Conservation (phyloP, 2,329 filamentous ascomycete genomes). For the Xylaria arbuscula region DNA sequence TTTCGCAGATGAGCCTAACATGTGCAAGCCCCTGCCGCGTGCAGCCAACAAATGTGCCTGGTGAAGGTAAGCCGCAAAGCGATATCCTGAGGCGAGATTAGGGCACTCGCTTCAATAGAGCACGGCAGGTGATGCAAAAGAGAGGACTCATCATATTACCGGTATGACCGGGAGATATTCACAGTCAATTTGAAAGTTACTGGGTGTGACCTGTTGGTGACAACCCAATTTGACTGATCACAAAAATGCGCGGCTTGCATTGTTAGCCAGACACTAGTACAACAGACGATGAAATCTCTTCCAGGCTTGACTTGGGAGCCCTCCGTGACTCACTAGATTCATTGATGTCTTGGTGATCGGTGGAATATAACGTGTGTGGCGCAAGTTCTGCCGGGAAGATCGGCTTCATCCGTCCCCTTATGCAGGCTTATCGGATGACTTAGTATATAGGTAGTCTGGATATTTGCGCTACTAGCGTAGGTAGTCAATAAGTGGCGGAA, state of each 20-base stretch:
- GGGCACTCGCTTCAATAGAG: slow-evolving; percentile 2
- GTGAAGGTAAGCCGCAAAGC: background rate
- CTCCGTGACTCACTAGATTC: background rate
- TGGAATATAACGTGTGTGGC: slow-evolving; percentile 21
- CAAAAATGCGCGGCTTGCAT: background rate
- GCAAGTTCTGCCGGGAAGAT: slow-evolving; percentile 11
- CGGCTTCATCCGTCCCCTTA: slow-evolving; percentile 2
- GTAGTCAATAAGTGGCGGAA: background rate
- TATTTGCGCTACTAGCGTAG: background rate
- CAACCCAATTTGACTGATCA: slow-evolving; percentile 8
- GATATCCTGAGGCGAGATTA: background rate
- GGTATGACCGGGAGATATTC: background rate
- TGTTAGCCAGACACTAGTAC: background rate
- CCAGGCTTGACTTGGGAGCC: background rate
- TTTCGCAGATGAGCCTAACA: background rate
- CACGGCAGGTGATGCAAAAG: background rate
- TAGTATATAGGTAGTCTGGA: background rate
- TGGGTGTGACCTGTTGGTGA: background rate
- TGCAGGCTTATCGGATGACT: slow-evolving; percentile 14
- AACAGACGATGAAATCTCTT: background rate
- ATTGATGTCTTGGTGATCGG: slow-evolving; percentile 8
- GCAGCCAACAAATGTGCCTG: background rate
- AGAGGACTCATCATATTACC: background rate
- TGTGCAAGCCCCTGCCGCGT: background rate
- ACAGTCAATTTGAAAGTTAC: background rate